phyloP scores from a whole-genome alignment of 257 asterid species.

The Solanum ossicruentum region DNA sequence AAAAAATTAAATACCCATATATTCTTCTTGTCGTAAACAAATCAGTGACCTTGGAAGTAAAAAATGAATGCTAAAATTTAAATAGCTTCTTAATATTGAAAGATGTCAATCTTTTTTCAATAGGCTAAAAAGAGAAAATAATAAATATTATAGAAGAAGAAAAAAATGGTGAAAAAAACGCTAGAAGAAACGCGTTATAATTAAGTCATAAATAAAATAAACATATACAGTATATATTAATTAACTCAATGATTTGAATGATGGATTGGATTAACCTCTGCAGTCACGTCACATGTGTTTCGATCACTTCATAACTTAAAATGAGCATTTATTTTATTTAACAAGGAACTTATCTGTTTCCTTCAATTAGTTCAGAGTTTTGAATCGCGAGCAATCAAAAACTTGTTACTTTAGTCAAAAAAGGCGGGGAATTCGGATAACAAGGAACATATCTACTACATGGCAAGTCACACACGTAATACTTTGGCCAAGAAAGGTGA shows the following conservation, averaged over 20 bases:
- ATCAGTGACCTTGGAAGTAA: background rate
- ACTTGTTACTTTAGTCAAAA: background rate
- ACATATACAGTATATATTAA: no score
- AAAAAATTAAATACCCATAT: background rate
- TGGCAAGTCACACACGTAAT: background rate
- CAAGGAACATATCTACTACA: no score
- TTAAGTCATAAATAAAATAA: no score
- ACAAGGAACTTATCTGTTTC: no score
- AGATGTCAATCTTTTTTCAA: background rate
- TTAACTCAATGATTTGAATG: no score
- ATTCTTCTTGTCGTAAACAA: background rate
- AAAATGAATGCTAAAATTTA: background rate
- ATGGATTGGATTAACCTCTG: no score
- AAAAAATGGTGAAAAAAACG: no score
- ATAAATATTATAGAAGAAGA: background rate
- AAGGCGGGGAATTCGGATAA: background rate
- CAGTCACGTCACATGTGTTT: no score
- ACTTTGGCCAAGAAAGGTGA: background rate
- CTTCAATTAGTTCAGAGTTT: no score
- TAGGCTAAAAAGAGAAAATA: background rate
- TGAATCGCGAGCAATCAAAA: background rate
- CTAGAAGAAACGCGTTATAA: no score
- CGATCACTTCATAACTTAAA: no score
- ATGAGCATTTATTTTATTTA: no score
- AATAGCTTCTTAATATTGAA: background rate